Conservation (phyloP, 2,329 filamentous ascomycete species). For the Penicillium sp. region DNA sequence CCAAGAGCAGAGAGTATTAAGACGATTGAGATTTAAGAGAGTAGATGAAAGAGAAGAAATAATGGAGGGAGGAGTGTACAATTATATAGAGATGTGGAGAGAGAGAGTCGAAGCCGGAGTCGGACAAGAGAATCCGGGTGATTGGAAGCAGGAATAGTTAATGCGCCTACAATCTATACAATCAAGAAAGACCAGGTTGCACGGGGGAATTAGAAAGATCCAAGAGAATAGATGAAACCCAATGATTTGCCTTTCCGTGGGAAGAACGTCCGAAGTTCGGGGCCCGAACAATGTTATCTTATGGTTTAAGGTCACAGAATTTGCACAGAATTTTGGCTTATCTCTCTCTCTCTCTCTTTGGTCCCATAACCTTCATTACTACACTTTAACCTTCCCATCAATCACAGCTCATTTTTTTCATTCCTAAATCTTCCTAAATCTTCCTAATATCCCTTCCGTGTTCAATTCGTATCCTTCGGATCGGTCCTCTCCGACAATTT, state of each 20-base stretch:
- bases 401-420: conserved; percentile 8
- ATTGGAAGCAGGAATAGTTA: conserved; percentile 10
- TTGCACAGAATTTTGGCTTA: conserved; percentile 23
- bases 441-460: conserved; percentile 13
- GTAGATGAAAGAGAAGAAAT: conserved; percentile 14
- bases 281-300: conserved; percentile 28
- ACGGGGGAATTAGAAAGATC: conserved; percentile 5
- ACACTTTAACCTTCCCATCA: conserved; percentile 15
- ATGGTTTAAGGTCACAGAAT: conserved; percentile 37
- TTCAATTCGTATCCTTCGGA: conserved; percentile 22
- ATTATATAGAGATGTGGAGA: conserved; percentile 24
- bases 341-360: conserved; percentile 25
- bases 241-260: conserved; percentile 14
- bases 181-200: conserved; percentile 11
- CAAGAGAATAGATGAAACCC: neutral
- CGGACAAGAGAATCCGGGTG: conserved; percentile 27
- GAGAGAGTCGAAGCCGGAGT: conserved; percentile 28
- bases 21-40: neutral
- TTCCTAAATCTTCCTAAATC: conserved; percentile 10
- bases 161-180: conserved; percentile 4
- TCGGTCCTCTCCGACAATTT: conserved; percentile 19
- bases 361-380: conserved; percentile 8
- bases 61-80: conserved; percentile 16
- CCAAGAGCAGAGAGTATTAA: conserved; percentile 14
- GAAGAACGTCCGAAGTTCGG: conserved; percentile 35